Evolutionary conservation across 768 basidiomycete genomes (phyloP).

Genomic region (Mycena epipterygia): DNA sequence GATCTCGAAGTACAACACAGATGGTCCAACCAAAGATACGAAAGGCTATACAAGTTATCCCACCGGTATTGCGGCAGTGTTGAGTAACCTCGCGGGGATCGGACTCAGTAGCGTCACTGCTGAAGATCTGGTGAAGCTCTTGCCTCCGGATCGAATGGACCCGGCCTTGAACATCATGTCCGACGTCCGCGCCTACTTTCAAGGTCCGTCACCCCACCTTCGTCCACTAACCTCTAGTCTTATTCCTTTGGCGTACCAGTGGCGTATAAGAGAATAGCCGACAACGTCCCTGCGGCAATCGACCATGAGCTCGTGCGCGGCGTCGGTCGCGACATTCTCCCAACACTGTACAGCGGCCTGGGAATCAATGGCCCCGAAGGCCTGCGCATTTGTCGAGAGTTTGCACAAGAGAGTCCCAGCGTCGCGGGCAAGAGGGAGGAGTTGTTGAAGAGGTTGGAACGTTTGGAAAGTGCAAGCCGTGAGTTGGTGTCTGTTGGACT

Average conservation of each 20-base stretch:
- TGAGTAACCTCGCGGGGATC: constrained; percentile 33
- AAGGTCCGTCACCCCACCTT: constrained; percentile 49
- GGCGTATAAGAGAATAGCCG: constrained; percentile 70
- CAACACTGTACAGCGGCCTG: constrained; percentile 61
- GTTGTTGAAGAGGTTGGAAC: constrained; percentile 63
- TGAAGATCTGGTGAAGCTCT: constrained; percentile 51
- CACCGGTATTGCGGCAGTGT: neutral
- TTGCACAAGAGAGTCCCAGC: constrained; percentile 64
- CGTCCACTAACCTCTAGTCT: neutral
- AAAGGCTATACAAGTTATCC: too few relatives aligned
- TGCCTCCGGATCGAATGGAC: constrained; percentile 53
- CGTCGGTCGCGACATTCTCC: constrained; percentile 59
- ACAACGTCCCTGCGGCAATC: constrained; percentile 69
- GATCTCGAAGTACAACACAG: constrained; percentile 40
- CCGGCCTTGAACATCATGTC: constrained; percentile 63
- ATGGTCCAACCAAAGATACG: too few relatives aligned
- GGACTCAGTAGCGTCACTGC: constrained; percentile 42
- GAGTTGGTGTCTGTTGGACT: constrained; percentile 50
- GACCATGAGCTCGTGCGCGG: constrained; percentile 71
- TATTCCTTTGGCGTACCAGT: constrained; percentile 51
- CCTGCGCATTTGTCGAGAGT: constrained; percentile 59
- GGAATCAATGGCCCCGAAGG: constrained; percentile 65
- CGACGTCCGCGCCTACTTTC: constrained; percentile 65
- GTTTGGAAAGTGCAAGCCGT: constrained; percentile 60
- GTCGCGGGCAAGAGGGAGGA: constrained; percentile 62